phyloP scores from a whole-genome alignment of 225 moss, liverwort and hornwort species.

The Bryum argenteum region DNA sequence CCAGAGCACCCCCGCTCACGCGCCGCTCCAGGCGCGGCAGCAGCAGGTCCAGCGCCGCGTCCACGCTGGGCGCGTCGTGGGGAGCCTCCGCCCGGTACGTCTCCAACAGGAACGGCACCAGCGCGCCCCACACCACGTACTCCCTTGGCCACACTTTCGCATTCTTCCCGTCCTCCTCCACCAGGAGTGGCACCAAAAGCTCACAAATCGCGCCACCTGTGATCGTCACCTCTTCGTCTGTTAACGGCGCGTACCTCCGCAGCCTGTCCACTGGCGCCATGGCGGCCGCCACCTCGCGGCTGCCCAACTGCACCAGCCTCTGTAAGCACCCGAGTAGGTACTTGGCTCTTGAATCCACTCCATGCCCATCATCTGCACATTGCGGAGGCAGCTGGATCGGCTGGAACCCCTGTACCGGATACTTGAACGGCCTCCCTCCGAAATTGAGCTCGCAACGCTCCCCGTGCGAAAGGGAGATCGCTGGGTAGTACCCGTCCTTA shows the following conservation, averaged over 20 bases:
- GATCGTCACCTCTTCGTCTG: constrained; percentile 54
- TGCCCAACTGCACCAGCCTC: constrained; percentile 94
- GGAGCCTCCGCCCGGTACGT: constrained; percentile 82
- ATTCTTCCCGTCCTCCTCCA: constrained; percentile 19
- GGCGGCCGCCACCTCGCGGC: constrained; percentile 92
- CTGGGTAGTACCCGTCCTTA: constrained; percentile 82
- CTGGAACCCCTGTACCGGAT: constrained; percentile 75
- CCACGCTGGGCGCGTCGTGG: constrained; percentile 88
- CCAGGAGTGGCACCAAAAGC: constrained; percentile 66
- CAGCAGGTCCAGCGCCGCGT: constrained; percentile 82
- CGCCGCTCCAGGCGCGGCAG: constrained; percentile 72
- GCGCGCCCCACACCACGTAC: constrained; percentile 81
- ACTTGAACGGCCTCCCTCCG: constrained; percentile 88
- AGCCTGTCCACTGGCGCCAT: constrained; percentile 89
- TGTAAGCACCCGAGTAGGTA: constrained; percentile 87
- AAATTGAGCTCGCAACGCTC: constrained; percentile 99
- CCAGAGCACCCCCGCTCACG: constrained; percentile 41
- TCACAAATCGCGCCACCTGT: constrained; percentile 79
- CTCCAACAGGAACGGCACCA: constrained; percentile 86
- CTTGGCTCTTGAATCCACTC: constrained; percentile 46
- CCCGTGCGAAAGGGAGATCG: constrained; percentile 86
- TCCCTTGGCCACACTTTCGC: constrained; percentile 40
- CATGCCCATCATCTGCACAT: constrained; percentile 40
- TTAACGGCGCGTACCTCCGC: constrained; percentile 66
- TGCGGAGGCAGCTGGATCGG: constrained; percentile 80